phyloP scores from a whole-genome alignment of 2,329 filamentous ascomycete species.

The Hypomyces rosellus region DNA sequence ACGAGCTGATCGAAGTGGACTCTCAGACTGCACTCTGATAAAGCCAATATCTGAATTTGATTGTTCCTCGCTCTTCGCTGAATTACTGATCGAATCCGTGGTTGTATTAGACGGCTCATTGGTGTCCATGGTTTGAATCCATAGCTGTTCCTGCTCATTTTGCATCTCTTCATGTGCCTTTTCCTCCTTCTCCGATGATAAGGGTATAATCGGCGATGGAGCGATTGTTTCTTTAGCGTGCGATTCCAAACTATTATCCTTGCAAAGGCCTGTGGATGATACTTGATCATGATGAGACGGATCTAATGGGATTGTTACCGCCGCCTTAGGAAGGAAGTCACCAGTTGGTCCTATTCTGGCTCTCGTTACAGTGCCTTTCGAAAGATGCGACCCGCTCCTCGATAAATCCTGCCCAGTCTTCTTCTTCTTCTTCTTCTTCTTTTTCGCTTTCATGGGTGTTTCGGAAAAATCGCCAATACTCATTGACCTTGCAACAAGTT shows the following conservation, averaged over 20 bases:
- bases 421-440: slow-evolving; percentile 39
- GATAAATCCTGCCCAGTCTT: slow-evolving; percentile 19
- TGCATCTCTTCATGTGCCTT: background rate
- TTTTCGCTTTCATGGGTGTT: slow-evolving; percentile 26
- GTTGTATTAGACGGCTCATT: too few species aligned
- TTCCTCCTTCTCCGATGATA: slow-evolving; percentile 6
- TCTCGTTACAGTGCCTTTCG: slow-evolving; percentile 2
- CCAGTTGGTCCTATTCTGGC: background rate
- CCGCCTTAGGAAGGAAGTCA: too few species aligned
- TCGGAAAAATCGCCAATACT: slow-evolving; percentile 33
- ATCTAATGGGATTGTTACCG: slow-evolving; percentile 11
- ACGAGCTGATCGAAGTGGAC: slow-evolving; percentile 61
- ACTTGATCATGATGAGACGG: too few species aligned
- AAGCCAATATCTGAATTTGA: background rate
- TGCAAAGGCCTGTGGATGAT: too few species aligned
- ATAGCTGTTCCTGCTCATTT: too few species aligned
- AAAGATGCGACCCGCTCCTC: slow-evolving; percentile 39
- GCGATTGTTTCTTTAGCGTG: too few species aligned
- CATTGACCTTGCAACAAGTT: slow-evolving; percentile 39
- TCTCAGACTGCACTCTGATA: slow-evolving; percentile 44
- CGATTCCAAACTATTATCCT: too few species aligned
- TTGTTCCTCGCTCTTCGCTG: background rate
- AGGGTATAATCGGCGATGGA: too few species aligned
- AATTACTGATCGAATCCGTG: too few species aligned
- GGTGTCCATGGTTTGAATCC: too few species aligned